Evolutionary conservation across 176 grass and related monocot genomes (phyloP).

Genomic region (Aegilops longissima): DNA sequence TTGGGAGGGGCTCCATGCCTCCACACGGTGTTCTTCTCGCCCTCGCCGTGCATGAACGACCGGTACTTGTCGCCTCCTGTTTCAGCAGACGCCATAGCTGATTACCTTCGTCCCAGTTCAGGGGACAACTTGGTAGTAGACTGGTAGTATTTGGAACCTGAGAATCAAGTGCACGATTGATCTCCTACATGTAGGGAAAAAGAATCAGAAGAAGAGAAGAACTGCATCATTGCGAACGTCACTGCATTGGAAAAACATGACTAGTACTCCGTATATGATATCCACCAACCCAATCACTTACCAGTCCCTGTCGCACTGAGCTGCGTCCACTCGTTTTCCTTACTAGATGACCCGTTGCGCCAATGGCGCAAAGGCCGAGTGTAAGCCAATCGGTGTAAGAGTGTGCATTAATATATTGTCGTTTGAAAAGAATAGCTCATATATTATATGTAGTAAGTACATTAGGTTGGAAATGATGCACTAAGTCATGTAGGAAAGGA

Average conservation of each 20-base stretch:
- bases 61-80: slow-evolving; percentile 60
- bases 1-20: slow-evolving; percentile 62
- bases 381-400: too few species aligned
- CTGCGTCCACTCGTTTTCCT: not conserved
- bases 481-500: too few species aligned
- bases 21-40: slow-evolving; percentile 67
- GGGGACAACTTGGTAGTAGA: not conserved
- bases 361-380: too few species aligned
- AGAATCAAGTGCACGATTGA: not conserved
- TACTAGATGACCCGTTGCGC: not conserved
- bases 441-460: too few species aligned
- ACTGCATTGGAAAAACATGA: not conserved
- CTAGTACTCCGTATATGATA: not conserved
- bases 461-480: too few species aligned
- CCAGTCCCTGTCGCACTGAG: not conserved
- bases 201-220: not conserved
- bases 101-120: not conserved
- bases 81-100: slow-evolving; percentile 31
- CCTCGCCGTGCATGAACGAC: slow-evolving; percentile 63
- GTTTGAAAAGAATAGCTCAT: too few species aligned
- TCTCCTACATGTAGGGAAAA: not conserved
- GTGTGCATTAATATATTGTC: too few species aligned
- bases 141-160: not conserved
- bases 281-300: not conserved
- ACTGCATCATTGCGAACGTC: slow-evolving; percentile 1